These are phyloP conservation scores for Lentithecium fluviatile DNA, from an alignment of 495 filamentous ascomycete species.

Conservation along the genomic window DNA sequence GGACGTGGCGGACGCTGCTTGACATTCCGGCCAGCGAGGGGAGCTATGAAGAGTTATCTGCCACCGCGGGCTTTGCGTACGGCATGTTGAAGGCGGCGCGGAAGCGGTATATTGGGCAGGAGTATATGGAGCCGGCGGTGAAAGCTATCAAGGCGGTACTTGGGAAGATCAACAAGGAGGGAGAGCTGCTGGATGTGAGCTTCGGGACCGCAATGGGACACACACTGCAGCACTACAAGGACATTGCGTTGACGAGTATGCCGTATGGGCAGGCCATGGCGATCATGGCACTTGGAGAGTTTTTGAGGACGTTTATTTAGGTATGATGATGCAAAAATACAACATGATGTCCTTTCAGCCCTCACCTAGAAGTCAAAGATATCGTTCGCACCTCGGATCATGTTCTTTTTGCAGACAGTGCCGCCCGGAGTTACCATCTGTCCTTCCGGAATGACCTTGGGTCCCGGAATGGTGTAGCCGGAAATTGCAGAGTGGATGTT, in stretches of 20 bases:
- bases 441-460: slow-evolving; percentile 16
- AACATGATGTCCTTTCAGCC: background rate
- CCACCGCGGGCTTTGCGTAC: slow-evolving; percentile 73
- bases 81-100: slow-evolving; percentile 69
- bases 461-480: slow-evolving; percentile 48
- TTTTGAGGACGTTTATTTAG: slow-evolving; percentile 52
- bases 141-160: slow-evolving; percentile 62
- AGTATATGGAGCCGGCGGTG: slow-evolving; percentile 53
- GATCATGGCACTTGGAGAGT: slow-evolving; percentile 68
- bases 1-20: slow-evolving; percentile 68
- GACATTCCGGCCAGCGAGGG: slow-evolving; percentile 56
- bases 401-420: slow-evolving; percentile 19
- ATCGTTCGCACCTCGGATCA: slow-evolving; percentile 16
- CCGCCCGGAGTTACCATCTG: slow-evolving; percentile 12
- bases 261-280: slow-evolving; percentile 79
- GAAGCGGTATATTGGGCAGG: slow-evolving; percentile 60
- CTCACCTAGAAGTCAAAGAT: slow-evolving; percentile 6
- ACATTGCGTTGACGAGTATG: slow-evolving; percentile 69
- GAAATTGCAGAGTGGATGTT: slow-evolving; percentile 47
- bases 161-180: slow-evolving; percentile 56
- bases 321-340: too few relatives aligned
- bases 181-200: slow-evolving; percentile 66
- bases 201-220: slow-evolving; percentile 74
- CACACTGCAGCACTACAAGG: slow-evolving; percentile 65
- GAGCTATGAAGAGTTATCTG: slow-evolving; percentile 68